Conservation (phyloP, 306 rosid genomes). For the Cicer arietinum region DNA sequence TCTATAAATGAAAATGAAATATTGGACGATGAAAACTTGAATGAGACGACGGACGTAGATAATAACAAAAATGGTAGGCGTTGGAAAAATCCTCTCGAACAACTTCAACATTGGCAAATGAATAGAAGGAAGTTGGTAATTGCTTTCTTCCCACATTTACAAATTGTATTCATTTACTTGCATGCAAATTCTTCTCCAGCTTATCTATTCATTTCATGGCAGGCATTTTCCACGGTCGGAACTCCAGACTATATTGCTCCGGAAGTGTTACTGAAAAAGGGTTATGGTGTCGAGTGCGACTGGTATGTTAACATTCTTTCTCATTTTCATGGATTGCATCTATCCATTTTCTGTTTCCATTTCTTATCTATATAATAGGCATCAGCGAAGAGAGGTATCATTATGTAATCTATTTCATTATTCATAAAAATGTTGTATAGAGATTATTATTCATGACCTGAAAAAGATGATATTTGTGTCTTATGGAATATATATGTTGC, state of each 20-base stretch:
- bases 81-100: conserved; percentile 91
- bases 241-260: conserved; percentile 96
- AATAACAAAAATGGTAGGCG: conserved; percentile 73
- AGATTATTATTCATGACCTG: no score
- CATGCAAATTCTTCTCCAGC: conserved; percentile 39
- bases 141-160: conserved; percentile 3
- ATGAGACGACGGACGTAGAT: conserved; percentile 68
- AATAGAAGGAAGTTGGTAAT: conserved; percentile 65
- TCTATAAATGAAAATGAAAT: conserved; percentile 76
- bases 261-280: conserved; percentile 85
- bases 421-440: no score
- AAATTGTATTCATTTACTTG: conserved; percentile 31
- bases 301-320: conserved; percentile 62
- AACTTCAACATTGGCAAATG: conserved; percentile 91
- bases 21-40: conserved; percentile 75
- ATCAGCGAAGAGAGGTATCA: no score
- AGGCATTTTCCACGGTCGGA: conserved; percentile 96
- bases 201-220: conserved; percentile 45
- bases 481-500: conserved; percentile 12
- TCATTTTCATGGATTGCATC: conserved; percentile 1
- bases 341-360: background rate
- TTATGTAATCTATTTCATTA: no score
- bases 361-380: no score
- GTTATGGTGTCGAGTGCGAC: conserved; percentile 89
- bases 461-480: background rate